phyloP scores from a whole-genome alignment of 1,284 basidiomycete species.

The Tremellales sp. region DNA sequence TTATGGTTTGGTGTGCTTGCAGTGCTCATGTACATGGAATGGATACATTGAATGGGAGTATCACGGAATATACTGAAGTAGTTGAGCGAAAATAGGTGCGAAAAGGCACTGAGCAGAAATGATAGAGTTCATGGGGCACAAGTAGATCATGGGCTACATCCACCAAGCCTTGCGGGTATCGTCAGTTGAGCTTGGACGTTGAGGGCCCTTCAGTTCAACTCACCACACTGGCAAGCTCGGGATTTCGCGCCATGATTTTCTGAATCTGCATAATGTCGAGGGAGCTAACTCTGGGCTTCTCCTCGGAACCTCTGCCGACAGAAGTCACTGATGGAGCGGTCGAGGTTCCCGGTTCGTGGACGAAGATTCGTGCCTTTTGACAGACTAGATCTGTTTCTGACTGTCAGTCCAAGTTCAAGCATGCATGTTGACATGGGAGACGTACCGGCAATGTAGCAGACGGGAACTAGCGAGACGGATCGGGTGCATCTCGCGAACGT shows the following conservation, averaged over 20 bases:
- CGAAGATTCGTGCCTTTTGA: constrained; percentile 41
- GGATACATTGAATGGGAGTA: background rate
- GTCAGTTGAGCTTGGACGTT: background rate
- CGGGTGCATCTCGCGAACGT: constrained; percentile 49
- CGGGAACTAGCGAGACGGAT: constrained; percentile 41
- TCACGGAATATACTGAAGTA: background rate
- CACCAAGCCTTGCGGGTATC: constrained; percentile 30
- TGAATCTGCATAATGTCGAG: constrained; percentile 37
- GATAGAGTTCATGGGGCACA: too few species aligned
- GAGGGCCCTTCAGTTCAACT: constrained; percentile 8
- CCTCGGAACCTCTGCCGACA: constrained; percentile 12
- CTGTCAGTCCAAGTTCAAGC: background rate
- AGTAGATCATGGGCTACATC: constrained; percentile 35
- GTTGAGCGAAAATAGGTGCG: background rate
- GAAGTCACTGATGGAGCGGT: constrained; percentile 31
- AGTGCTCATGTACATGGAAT: background rate
- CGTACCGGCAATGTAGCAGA: constrained; percentile 51
- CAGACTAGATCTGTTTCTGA: constrained; percentile 35
- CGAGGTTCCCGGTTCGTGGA: constrained; percentile 26
- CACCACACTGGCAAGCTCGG: constrained; percentile 35
- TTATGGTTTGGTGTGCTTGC: background rate
- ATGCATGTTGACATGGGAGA: too few species aligned
- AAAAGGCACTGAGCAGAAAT: background rate
- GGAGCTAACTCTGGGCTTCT: constrained; percentile 4
- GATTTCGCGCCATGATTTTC: constrained; percentile 32